Conservation (phyloP, 2,329 filamentous ascomycete genomes). For the Pseudogymnoascus pannorum region DNA sequence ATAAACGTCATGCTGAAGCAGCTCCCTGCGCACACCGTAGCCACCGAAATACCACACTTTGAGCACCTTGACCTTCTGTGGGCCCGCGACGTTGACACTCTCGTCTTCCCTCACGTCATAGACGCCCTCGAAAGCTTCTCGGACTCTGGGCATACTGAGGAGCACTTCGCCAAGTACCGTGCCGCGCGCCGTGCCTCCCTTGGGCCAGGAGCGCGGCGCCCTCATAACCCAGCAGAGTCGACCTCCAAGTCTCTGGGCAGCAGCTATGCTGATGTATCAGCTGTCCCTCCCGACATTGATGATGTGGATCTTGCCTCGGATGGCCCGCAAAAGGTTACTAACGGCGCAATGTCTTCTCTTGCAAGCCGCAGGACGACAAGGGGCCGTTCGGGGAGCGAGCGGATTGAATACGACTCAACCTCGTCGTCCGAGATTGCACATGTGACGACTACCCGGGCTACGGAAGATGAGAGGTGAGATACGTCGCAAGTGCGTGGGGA, state of each 20-base stretch:
- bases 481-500: not conserved
- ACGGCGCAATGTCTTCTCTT: not conserved
- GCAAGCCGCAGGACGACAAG: not conserved
- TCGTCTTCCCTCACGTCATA: slow-evolving; percentile 88
- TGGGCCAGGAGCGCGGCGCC: slow-evolving; percentile 14
- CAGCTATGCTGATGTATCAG: slow-evolving; percentile 5
- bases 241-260: not conserved
- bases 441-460: not conserved
- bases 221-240: slow-evolving; percentile 5
- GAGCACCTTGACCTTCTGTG: slow-evolving; percentile 97
- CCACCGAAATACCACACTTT: slow-evolving; percentile 82
- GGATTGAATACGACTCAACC: not conserved
- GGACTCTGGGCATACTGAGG: slow-evolving; percentile 47
- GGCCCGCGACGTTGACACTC: slow-evolving; percentile 74
- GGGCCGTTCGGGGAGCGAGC: not conserved
- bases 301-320: not conserved
- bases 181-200: slow-evolving; percentile 24
- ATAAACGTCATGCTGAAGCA: slow-evolving; percentile 89
- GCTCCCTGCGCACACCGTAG: slow-evolving; percentile 75
- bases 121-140: slow-evolving; percentile 73
- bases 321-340: not conserved
- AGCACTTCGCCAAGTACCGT: slow-evolving; percentile 52
- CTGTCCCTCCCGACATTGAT: not conserved
- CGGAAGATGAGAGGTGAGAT: not conserved
- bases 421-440: slow-evolving; percentile 1